Conservation (phyloP, 441 rosid species). For the Bocquillonia castaneifolia region DNA sequence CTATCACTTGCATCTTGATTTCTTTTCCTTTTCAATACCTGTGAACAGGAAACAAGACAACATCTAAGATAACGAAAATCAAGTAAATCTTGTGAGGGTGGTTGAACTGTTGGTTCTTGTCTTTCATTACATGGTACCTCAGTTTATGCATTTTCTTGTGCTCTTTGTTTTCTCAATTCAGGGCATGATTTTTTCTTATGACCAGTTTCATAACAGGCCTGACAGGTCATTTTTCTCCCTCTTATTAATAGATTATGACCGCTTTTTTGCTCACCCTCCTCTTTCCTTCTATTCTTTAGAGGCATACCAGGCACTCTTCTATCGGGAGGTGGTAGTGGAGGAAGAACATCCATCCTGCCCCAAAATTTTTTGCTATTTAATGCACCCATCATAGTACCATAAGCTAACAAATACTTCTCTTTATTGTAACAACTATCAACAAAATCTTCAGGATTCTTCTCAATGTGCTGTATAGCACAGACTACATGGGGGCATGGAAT, state of each 20-base stretch:
- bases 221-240: neutral
- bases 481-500: neutral
- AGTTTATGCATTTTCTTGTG: too few species aligned
- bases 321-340: neutral
- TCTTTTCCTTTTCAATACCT: too few species aligned
- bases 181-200: too few species aligned
- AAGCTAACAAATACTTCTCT: neutral
- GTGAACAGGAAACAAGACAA: too few species aligned
- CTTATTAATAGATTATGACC: neutral
- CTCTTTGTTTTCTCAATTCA: too few species aligned
- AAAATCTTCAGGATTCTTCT: neutral
- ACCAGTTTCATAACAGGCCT: too few species aligned
- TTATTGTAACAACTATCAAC: neutral
- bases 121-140: too few species aligned
- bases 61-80: too few species aligned
- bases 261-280: neutral
- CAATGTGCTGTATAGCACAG: neutral
- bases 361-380: neutral
- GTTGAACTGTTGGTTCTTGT: too few species aligned
- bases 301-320: neutral
- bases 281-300: neutral
- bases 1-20: too few species aligned
- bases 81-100: too few species aligned
- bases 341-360: neutral
- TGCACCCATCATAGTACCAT: neutral